Percentiles rank a stretch among this genome's conserved stretches.
phyloP scores from a whole-genome alignment of 768 basidiomycete genomes.

The Mycena kentingensis region DNA sequence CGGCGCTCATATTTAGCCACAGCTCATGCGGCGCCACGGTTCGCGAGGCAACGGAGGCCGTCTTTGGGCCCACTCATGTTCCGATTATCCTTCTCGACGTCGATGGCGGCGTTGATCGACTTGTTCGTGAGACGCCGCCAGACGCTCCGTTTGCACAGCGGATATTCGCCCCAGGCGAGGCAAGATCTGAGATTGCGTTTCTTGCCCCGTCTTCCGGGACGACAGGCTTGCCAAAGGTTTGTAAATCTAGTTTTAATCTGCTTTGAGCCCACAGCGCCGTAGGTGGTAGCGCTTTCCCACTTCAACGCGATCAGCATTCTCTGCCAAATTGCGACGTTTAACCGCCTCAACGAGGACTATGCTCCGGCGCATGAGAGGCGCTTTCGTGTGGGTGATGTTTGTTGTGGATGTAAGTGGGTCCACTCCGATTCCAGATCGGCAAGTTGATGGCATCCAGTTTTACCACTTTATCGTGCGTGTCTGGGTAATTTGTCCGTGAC shows the following conservation, averaged over 20 bases:
- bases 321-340: constrained; percentile 40
- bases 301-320: constrained; percentile 49
- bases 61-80: too few species aligned
- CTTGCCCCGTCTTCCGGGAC: constrained; percentile 56
- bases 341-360: constrained; percentile 34
- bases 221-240: constrained; percentile 51
- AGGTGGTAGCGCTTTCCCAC: constrained; percentile 54
- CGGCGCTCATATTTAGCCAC: too few species aligned
- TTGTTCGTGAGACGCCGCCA: constrained; percentile 35
- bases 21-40: too few species aligned
- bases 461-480: too few species aligned
- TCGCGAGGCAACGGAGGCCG: too few species aligned
- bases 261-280: neutral
- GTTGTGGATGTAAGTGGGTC: constrained; percentile 39
- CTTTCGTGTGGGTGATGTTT: constrained; percentile 46
- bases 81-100: too few species aligned
- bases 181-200: constrained; percentile 47
- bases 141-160: constrained; percentile 40
- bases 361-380: constrained; percentile 38
- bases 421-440: neutral
- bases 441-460: too few species aligned
- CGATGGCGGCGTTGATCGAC: constrained; percentile 27
- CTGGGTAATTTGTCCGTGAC: too few species aligned
- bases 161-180: constrained; percentile 42
- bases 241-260: neutral